phyloP scores from a whole-genome alignment of 2,329 filamentous ascomycete species.

The Paecilomyces niveus region DNA sequence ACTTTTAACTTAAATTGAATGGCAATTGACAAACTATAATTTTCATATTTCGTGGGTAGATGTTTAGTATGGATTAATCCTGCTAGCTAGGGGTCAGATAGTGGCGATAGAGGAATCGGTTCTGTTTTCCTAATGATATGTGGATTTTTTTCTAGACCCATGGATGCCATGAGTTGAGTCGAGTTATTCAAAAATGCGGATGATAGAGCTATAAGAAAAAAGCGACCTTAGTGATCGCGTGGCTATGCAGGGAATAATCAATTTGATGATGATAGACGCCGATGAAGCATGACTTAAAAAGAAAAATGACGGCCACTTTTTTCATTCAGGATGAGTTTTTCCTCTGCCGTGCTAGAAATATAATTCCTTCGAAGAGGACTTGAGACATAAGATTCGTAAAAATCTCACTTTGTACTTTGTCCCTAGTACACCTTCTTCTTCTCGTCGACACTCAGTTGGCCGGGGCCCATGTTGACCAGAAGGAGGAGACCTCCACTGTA shows the following conservation, averaged over 20 bases:
- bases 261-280: not conserved
- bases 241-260: not conserved
- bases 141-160: not conserved
- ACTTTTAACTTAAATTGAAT: too few relatives aligned
- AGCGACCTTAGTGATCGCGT: not conserved
- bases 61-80: too few relatives aligned
- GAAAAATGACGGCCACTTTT: constrained; percentile 1
- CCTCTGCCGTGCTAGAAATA: not conserved
- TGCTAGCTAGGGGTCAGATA: too few relatives aligned
- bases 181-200: not conserved
- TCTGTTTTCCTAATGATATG: too few relatives aligned
- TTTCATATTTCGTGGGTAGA: too few relatives aligned
- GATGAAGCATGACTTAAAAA: not conserved
- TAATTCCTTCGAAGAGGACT: not conserved
- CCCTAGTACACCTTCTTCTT: constrained; percentile 99
- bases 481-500: constrained; percentile 77
- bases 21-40: too few relatives aligned
- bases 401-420: not conserved
- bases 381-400: not conserved
- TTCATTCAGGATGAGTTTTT: not conserved
- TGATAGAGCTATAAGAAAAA: not conserved
- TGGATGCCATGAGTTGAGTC: not conserved
- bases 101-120: too few relatives aligned
- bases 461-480: constrained; percentile 96
- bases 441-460: constrained; percentile 97